Evolutionary conservation across 345 rosid species (phyloP).

Genomic region (Gossypium ekmanianum): DNA sequence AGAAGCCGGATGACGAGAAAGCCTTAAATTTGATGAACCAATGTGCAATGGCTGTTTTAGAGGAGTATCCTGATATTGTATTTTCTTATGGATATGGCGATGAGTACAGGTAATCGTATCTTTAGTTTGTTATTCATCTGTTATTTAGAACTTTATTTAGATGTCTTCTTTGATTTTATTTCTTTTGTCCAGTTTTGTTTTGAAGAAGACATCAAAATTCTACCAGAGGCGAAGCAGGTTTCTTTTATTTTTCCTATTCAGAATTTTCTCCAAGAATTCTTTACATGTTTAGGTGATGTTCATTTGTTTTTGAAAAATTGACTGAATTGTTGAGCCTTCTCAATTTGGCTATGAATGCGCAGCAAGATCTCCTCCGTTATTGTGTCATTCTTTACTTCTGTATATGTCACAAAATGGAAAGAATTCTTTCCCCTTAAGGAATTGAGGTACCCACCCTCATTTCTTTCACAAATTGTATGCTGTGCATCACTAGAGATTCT

Average conservation of each 20-base stretch:
- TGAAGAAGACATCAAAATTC: slow-evolving; percentile 73
- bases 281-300: not conserved
- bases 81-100: slow-evolving; percentile 80
- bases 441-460: slow-evolving; percentile 61
- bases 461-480: slow-evolving; percentile 45
- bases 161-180: not conserved
- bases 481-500: slow-evolving; percentile 81
- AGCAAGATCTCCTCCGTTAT: slow-evolving; percentile 75
- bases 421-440: slow-evolving; percentile 56
- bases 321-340: slow-evolving; percentile 18
- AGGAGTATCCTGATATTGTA: slow-evolving; percentile 71
- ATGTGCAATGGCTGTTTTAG: slow-evolving; percentile 55
- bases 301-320: slow-evolving; percentile 7
- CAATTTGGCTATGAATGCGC: slow-evolving; percentile 32
- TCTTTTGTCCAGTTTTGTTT: slow-evolving; percentile 54
- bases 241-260: not conserved
- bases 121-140: not conserved
- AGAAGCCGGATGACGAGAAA: slow-evolving; percentile 69
- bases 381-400: slow-evolving; percentile 68
- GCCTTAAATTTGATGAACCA: slow-evolving; percentile 69
- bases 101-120: slow-evolving; percentile 54
- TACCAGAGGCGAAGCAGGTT: slow-evolving; percentile 89
- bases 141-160: not conserved
- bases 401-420: slow-evolving; percentile 65
- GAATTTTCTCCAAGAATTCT: not conserved